phyloP scores from a whole-genome alignment of 129 eudicot genomes.

The Flaveria robusta region DNA sequence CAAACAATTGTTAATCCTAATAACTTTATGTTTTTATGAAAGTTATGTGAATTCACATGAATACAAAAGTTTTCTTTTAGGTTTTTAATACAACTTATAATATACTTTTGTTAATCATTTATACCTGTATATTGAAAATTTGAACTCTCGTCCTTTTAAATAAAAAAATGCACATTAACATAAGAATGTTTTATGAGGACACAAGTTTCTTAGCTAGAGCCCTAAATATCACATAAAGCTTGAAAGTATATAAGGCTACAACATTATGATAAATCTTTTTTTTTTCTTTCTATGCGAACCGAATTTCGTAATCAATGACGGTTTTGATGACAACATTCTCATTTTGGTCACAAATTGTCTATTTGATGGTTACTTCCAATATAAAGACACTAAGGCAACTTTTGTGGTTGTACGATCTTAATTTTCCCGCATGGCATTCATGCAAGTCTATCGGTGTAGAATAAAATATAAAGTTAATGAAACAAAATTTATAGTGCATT shows the following conservation, averaged over 20 bases:
- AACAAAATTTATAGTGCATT: not conserved
- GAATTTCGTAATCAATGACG: conserved; percentile 24
- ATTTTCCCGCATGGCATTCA: not conserved
- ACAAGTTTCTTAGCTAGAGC: not conserved
- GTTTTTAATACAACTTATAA: too few relatives aligned
- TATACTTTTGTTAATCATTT: too few relatives aligned
- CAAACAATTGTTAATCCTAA: too few relatives aligned
- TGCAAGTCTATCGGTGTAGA: not conserved
- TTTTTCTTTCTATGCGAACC: not conserved
- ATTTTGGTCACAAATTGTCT: not conserved
- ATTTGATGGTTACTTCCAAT: conserved; percentile 29
- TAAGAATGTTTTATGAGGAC: too few relatives aligned
- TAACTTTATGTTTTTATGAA: too few relatives aligned
- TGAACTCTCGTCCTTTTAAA: too few relatives aligned
- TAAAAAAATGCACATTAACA: too few relatives aligned
- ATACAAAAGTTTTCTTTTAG: too few relatives aligned
- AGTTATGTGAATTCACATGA: too few relatives aligned
- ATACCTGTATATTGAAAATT: too few relatives aligned
- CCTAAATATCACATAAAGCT: not conserved
- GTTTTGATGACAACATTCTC: not conserved
- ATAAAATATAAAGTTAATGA: not conserved
- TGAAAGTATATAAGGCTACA: not conserved
- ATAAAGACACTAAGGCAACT: not conserved
- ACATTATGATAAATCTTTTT: not conserved
- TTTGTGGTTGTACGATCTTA: not conserved